Evolutionary conservation across 1,284 basidiomycete species (phyloP).

Genomic region (Earliella scabrosa): DNA sequence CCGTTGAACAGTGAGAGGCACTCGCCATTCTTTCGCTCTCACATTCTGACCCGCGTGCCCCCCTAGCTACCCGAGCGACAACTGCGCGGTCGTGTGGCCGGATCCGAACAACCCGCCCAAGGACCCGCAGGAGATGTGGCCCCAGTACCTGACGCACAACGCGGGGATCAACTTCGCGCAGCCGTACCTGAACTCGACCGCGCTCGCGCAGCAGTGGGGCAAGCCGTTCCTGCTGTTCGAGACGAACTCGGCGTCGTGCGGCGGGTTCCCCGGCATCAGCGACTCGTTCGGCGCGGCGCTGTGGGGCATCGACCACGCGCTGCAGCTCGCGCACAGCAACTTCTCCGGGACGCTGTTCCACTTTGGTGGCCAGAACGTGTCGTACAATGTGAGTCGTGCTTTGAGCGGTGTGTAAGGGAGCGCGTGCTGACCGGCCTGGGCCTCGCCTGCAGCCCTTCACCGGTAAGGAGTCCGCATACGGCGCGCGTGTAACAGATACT

Average conservation of each 20-base stretch:
- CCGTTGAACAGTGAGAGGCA: conserved; percentile 53
- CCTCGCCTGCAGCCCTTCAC: conserved; percentile 46
- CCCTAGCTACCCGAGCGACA: conserved; percentile 53
- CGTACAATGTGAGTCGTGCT: conserved; percentile 57
- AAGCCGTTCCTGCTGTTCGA: conserved; percentile 71
- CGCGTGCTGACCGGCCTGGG: not conserved
- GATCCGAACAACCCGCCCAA: conserved; percentile 27
- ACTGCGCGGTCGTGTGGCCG: conserved; percentile 39
- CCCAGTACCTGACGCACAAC: conserved; percentile 61
- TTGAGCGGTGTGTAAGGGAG: not conserved
- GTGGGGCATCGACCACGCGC: conserved; percentile 44
- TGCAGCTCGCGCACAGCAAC: conserved; percentile 55
- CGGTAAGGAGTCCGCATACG: conserved; percentile 34
- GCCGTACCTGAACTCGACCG: conserved; percentile 54
- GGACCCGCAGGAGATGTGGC: conserved; percentile 56
- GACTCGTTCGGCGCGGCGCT: conserved; percentile 58
- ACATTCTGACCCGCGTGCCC: too few relatives aligned
- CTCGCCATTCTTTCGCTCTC: not conserved
- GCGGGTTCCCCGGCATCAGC: conserved; percentile 76
- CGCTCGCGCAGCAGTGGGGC: conserved; percentile 43
- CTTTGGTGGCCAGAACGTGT: conserved; percentile 68
- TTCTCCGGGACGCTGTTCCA: conserved; percentile 63
- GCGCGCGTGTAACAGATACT: too few relatives aligned
- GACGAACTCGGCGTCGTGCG: conserved; percentile 82
- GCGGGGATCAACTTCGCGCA: conserved; percentile 48